These are phyloP conservation scores for Nakazawaea wickerhamii DNA, from an alignment of 805 yeast genomes.

Conservation along the genomic window DNA sequence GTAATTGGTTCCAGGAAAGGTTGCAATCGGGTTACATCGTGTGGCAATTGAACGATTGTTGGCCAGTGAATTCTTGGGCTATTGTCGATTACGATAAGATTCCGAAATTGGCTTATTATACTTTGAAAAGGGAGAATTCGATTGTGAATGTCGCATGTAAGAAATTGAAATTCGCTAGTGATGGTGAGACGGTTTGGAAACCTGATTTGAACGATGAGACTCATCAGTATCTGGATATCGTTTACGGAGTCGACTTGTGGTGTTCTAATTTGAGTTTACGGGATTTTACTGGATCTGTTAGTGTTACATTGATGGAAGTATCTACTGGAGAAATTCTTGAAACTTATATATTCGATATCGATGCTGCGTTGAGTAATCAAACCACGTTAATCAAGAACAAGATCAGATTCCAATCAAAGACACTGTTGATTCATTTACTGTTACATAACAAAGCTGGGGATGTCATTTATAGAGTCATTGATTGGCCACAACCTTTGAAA, in stretches of 20 bases:
- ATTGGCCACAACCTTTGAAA: slow-evolving; percentile 50
- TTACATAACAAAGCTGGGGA: slow-evolving; percentile 4
- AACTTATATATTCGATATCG: slow-evolving; percentile 13
- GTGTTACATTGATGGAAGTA: slow-evolving; percentile 24
- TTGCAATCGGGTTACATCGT: slow-evolving; percentile 42
- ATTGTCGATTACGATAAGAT: slow-evolving; percentile 35
- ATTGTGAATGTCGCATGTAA: slow-evolving; percentile 30
- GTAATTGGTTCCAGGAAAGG: slow-evolving; percentile 36
- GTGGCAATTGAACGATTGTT: slow-evolving; percentile 51
- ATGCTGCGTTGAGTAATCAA: slow-evolving; percentile 18
- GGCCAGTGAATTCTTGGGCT: slow-evolving; percentile 51
- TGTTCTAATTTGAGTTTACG: slow-evolving; percentile 29
- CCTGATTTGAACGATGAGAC: slow-evolving; percentile 17
- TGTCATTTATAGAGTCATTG: slow-evolving; percentile 28
- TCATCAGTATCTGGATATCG: slow-evolving; percentile 24
- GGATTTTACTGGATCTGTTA: slow-evolving; percentile 19
- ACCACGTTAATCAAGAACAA: slow-evolving; percentile 26
- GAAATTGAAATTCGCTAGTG: slow-evolving; percentile 18
- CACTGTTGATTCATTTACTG: slow-evolving; percentile 1
- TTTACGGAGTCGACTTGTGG: slow-evolving; percentile 34
- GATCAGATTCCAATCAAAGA: slow-evolving; percentile 11
- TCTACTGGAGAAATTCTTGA: slow-evolving; percentile 27
- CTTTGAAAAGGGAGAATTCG: slow-evolving; percentile 38
- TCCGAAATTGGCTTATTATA: slow-evolving; percentile 43
- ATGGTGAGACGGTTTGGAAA: slow-evolving; percentile 14